Conservation (phyloP, 2,329 filamentous ascomycete species). For the Parascedosporium putredinis region DNA sequence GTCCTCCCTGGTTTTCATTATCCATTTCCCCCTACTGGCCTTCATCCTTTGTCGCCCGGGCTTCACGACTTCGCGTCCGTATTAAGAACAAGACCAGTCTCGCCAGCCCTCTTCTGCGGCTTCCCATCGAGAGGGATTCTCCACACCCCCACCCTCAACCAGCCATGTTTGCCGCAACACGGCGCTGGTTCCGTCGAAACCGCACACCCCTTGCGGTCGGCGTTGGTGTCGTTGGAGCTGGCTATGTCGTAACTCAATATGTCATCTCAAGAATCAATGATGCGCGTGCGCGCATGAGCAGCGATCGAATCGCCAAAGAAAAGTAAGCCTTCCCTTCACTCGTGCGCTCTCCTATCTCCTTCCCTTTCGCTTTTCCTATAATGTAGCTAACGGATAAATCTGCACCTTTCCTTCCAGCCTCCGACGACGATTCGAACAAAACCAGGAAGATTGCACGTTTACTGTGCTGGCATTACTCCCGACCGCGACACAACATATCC, state of each 20-base stretch:
- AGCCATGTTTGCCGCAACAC: slow-evolving; percentile 58
- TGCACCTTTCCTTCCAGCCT: slow-evolving; percentile 44
- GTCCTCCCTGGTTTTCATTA: neutral
- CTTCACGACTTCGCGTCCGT: neutral
- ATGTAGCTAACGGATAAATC: neutral
- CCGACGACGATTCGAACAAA: slow-evolving; percentile 92
- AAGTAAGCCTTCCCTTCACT: slow-evolving; percentile 49
- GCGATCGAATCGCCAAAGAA: slow-evolving; percentile 89
- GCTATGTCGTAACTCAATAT: slow-evolving; percentile 90
- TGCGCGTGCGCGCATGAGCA: slow-evolving; percentile 90
- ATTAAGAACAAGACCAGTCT: neutral
- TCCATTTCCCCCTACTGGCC: too few species aligned
- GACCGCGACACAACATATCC: slow-evolving; percentile 79
- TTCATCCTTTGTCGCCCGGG: neutral
- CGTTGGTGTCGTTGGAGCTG: slow-evolving; percentile 75
- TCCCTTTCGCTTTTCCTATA: slow-evolving; percentile 6
- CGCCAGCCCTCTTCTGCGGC: neutral
- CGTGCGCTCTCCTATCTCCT: neutral
- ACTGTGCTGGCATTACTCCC: slow-evolving; percentile 93
- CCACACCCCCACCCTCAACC: neutral
- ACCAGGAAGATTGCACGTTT: slow-evolving; percentile 97
- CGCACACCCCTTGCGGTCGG: slow-evolving; percentile 82
- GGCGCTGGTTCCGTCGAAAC: slow-evolving; percentile 88
- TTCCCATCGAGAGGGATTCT: neutral
- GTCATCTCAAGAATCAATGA: slow-evolving; percentile 83